Base-by-base conservation (phyloP, 495 filamentous ascomycete genomes). In the Extremus antarcticus region DNA sequence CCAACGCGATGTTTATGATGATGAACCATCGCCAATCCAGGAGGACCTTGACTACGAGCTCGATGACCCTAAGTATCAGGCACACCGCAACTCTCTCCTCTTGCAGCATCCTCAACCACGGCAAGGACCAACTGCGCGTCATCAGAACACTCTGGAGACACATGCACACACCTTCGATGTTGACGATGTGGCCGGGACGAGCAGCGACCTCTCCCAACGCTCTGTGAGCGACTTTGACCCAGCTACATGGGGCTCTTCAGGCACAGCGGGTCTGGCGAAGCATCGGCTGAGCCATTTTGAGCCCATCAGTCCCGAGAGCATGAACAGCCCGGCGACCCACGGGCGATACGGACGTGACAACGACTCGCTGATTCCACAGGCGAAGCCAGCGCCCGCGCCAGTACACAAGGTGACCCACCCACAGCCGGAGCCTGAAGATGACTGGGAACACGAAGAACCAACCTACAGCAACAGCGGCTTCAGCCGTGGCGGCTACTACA, bases 51-150 rank as follows among this genome's bases (percentile, higher is more conserved):
- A 78, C 43, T 65, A 80, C 59, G 70, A 77, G 17, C 86, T 88
- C 21, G 90, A 95, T 64, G 84, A 88, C 54, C 88, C 90, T 25
- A 94, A 94, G 66, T 95, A 95, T 66, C 82, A 87, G 63, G 88
- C 87, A 17, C 87, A 95, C 68, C 87, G 90, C 48, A 86, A 92
- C 66, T 94, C 87, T 45, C 71, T 94, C 25, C 89, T 90, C 63
- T 72, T 96, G 7, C 83, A 90, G 66, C 90, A 96, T 69, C 90
- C 90, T 16, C 90, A 96, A 65, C 90, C 90, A 24, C 81, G 87
- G 15, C 85, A 80, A 52, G 88, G 88, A 0, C 84, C 88, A 24
- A 89, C 88, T 10, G 82, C 84, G 55, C 84, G 85, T 24, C 90
- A 90, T 66, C 86, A 90, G 65, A 81, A 78, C 9, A 81, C 84